Conservation (phyloP, 1,139 yeast species). For the Candida sanyaensis region DNA sequence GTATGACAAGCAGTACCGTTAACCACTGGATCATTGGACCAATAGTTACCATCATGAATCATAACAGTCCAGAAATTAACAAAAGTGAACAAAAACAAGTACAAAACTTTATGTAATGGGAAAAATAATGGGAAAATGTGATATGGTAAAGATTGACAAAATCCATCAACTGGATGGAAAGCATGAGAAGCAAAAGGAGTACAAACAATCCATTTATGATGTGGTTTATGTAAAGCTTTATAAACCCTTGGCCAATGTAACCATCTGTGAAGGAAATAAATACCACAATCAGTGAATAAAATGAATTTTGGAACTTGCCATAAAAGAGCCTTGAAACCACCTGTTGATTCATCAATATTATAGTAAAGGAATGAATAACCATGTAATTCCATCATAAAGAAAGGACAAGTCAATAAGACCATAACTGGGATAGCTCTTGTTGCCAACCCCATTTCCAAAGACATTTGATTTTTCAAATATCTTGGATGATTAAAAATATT, state of each 20-base stretch:
- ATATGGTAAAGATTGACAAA: constrained; percentile 88
- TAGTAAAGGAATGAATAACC: constrained; percentile 83
- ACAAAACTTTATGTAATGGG: constrained; percentile 88
- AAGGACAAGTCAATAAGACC: constrained; percentile 86
- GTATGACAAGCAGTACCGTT: constrained; percentile 99
- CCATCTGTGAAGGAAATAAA: constrained; percentile 88
- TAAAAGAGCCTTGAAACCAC: constrained; percentile 67
- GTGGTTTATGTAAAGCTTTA: constrained; percentile 92
- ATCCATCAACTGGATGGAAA: constrained; percentile 98
- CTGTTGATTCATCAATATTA: constrained; percentile 59
- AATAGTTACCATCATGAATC: constrained; percentile 97
- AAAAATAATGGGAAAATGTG: constrained; percentile 87
- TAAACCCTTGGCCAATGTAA: constrained; percentile 90
- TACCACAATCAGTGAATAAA: constrained; percentile 90
- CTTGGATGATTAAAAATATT: constrained; percentile 94
- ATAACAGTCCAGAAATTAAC: constrained; percentile 98
- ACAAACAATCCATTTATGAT: constrained; percentile 98
- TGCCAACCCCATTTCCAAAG: constrained; percentile 79
- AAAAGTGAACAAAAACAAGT: constrained; percentile 77
- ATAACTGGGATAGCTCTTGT: constrained; percentile 79
- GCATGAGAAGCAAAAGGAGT: constrained; percentile 99
- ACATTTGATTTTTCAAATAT: constrained; percentile 89
- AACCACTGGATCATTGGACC: constrained; percentile 89
- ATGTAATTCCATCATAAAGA: constrained; percentile 79
- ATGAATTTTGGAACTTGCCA: constrained; percentile 76